These are phyloP conservation scores for Diplodia corticola DNA, from an alignment of 2,329 filamentous ascomycete genomes.

Conservation along the genomic window DNA sequence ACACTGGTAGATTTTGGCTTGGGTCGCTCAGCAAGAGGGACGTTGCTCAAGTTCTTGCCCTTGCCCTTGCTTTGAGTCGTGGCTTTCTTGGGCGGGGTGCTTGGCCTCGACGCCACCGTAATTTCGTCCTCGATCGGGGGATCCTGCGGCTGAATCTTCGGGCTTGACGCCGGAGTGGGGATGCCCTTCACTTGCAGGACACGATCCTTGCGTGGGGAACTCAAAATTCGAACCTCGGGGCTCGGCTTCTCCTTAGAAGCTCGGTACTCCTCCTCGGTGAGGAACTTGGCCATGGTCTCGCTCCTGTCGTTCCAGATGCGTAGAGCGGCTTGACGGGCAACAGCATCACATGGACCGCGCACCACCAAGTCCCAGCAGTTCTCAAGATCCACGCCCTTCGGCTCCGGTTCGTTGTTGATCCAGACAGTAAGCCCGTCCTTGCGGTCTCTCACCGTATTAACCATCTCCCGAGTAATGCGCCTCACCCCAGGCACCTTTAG, in stretches of 20 bases:
- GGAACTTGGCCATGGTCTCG: slow-evolving; percentile 32
- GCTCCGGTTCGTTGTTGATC: slow-evolving; percentile 89
- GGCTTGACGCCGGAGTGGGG: slow-evolving; percentile 39
- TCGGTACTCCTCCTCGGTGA: slow-evolving; percentile 38
- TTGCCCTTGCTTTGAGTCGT: slow-evolving; percentile 34
- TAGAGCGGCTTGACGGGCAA: slow-evolving; percentile 70
- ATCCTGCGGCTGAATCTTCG: slow-evolving; percentile 33
- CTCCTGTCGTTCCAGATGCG: slow-evolving; percentile 57
- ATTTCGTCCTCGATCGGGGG: slow-evolving; percentile 1
- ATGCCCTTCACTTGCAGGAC: slow-evolving; percentile 34
- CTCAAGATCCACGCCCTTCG: slow-evolving; percentile 79
- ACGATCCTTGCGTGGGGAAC: slow-evolving; percentile 15
- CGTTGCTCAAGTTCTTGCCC: slow-evolving; percentile 26
- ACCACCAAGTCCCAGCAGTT: slow-evolving; percentile 93
- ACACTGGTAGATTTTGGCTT: slow-evolving; percentile 28
- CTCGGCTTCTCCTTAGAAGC: slow-evolving; percentile 36
- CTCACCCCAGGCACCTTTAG: slow-evolving; percentile 92
- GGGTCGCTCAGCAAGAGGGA: slow-evolving; percentile 11
- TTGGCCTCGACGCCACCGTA: slow-evolving; percentile 28
- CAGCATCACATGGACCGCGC: slow-evolving; percentile 81
- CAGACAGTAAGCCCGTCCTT: slow-evolving; percentile 86
- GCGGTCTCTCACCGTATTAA: slow-evolving; percentile 77
- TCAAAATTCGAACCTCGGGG: slow-evolving; percentile 27
- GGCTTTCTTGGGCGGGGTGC: slow-evolving; percentile 28
- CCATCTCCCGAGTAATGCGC: slow-evolving; percentile 87